Base-by-base conservation (phyloP, 2,329 filamentous ascomycete genomes). In the Xylariaceae sp. region DNA sequence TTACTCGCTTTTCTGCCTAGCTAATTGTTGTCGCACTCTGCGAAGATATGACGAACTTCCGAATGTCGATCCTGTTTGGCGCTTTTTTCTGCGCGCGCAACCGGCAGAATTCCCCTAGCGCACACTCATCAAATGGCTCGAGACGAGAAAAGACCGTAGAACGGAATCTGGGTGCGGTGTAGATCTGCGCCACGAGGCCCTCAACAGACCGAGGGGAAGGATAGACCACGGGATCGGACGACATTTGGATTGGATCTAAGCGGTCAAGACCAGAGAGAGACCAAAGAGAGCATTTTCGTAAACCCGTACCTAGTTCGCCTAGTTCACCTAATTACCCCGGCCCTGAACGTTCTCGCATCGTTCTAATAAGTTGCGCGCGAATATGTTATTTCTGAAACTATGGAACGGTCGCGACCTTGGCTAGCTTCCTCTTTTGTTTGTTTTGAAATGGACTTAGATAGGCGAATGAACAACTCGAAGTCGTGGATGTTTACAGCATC, bases 251-350 rank as follows among this genome's bases (percentile, higher is more conserved):
- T 57, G 54, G 53, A 57, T 48, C 52, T 62, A 59, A 66, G 66
- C 66, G 67, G 67, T 70, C 67, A 68, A 66, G 62, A 67, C 59
- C 64, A 61, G n/a, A n/a, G n/a, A n/a, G n/a, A n/a, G n/a, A n/a
- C n/a, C n/a, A 57, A 48, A 53, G 48, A 37, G 44, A 44, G 23
- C 20, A 48, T 14, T 16, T 20, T 23, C 45, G 7, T 21, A 46
- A 29, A 19, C 3, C 44, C 23, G 20, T 29, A 18, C n/a, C n/a
- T n/a, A n/a, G n/a, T n/a, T n/a, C n/a, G n/a, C n/a, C n/a, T n/a
- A n/a, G n/a, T n/a, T n/a, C n/a, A n/a, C n/a, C 18, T 21, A 47
- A 47, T 47, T 18, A 32, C 44, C 32, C 32, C 14, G 3, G 12
- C 32, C 32, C 32, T 37, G 32, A 10, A 12, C 32, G 12, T 37